Evolutionary conservation across 352 stramenopile species (phyloP).

Genomic region (Blastocystis sp.): DNA sequence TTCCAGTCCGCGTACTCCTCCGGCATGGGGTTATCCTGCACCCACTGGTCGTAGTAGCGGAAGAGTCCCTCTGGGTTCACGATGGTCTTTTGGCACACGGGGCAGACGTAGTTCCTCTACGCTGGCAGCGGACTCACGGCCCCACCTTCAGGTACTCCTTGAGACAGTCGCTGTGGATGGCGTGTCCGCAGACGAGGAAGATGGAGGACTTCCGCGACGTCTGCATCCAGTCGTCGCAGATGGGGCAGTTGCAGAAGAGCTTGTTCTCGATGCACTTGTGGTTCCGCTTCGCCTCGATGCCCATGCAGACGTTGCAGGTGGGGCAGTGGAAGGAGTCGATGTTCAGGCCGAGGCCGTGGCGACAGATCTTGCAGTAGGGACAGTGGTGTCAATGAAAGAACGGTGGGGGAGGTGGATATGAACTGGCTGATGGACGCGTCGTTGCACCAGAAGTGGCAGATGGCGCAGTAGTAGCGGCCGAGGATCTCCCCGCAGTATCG

Average conservation of each 20-base stretch:
- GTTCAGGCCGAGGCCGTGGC: neutral
- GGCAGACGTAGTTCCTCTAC: slow-evolving; percentile 40
- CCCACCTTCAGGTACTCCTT: slow-evolving; percentile 47
- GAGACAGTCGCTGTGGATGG: slow-evolving; percentile 36
- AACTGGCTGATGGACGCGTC: slow-evolving; percentile 18
- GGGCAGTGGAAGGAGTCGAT: slow-evolving; percentile 59
- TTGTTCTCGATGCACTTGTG: slow-evolving; percentile 50
- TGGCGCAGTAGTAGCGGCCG: slow-evolving; percentile 50
- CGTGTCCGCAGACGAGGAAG: slow-evolving; percentile 42
- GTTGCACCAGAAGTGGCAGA: slow-evolving; percentile 59
- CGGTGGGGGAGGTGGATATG: neutral
- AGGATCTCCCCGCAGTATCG: slow-evolving; percentile 41
- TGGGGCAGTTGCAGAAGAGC: slow-evolving; percentile 40
- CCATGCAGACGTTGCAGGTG: slow-evolving; percentile 53
- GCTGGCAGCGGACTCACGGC: neutral
- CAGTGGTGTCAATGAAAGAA: slow-evolving; percentile 41
- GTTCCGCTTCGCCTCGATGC: neutral
- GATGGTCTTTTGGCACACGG: slow-evolving; percentile 48
- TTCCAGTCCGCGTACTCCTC: slow-evolving; percentile 14
- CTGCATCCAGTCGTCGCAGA: slow-evolving; percentile 40
- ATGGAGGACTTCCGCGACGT: neutral
- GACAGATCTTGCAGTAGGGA: slow-evolving; percentile 56
- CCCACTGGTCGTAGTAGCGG: neutral
- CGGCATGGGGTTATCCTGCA: slow-evolving; percentile 42
- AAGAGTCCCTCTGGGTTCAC: neutral